Base-by-base conservation (phyloP, 1,284 basidiomycete genomes). In the Cryptococcus amylolentus region DNA sequence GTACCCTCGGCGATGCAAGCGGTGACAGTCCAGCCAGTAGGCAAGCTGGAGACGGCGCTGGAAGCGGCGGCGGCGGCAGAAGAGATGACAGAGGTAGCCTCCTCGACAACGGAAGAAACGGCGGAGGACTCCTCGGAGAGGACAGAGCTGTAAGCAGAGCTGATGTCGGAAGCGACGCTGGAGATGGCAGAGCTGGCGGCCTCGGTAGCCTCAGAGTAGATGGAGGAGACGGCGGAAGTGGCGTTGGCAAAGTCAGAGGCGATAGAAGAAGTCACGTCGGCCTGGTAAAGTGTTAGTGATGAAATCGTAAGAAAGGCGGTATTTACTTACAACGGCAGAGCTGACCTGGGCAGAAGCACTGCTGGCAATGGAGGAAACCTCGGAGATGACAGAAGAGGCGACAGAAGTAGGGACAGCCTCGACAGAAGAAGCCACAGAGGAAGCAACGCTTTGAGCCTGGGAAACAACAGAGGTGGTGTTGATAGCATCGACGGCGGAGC, bases 1-100 rank as follows among this genome's bases (percentile, higher is more conserved):
- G 56, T 48, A 39, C 55, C 65, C 51, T 68, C 66, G 23, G 58
- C 58, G 47, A 66, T 56, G 49, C 61, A 61, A 9, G 57, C 10
- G 44, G 53, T 51, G 23, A 57, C 52, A 5, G 60, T 47, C 64
- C 64, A 66, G 18, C 62, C 62, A 16, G 52, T 47, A 16, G 64
- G 62, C 13, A 52, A 48, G 40, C 55, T 48, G 51, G 51, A 49
- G 12, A 47, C 43, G 10, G 52, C 28, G 14, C 56, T 55, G n/a
- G 56, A 52, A 4, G 35, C 27, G 20, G 48, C 45, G 14, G 53
- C 37, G 13, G 54, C 46, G 26, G 54, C 50, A 4, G 53, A 46
- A 23, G 54, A 49, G 5, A 26, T 42, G 20, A 38, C 16, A 20
- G 37, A 28, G 13, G 41, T 26, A 31, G 37, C 40, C 13, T 42